Conservation (phyloP, 2,329 filamentous ascomycete species). For the Fusarium tupiense region DNA sequence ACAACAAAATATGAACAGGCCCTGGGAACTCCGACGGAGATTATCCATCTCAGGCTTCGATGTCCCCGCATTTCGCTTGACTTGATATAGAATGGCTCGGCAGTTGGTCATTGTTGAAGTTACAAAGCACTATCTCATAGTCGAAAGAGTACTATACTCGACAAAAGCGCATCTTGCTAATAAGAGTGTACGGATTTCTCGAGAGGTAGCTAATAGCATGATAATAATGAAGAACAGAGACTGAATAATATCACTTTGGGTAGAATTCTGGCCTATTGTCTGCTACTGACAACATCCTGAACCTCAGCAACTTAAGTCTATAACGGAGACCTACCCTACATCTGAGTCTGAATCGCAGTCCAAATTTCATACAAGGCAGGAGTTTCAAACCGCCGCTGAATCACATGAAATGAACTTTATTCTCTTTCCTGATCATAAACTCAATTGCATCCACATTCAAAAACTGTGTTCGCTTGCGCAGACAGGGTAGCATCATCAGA, state of each 20-base stretch:
- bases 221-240: background rate
- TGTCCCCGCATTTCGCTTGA: background rate
- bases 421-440: background rate
- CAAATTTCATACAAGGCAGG: background rate
- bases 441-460: background rate
- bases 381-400: background rate
- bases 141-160: background rate
- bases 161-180: background rate
- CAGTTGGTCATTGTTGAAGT: background rate
- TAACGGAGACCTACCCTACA: background rate
- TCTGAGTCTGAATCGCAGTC: too few relatives aligned
- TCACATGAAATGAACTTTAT: background rate
- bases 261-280: background rate
- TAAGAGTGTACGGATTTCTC: background rate
- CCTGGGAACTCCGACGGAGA: background rate
- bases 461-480: too few relatives aligned
- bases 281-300: background rate
- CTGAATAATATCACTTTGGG: too few relatives aligned
- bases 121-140: background rate
- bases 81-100: background rate
- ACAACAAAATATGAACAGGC: background rate
- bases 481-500: background rate
- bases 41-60: background rate
- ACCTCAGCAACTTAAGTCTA: too few relatives aligned
- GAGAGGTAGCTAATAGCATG: too few relatives aligned